Base-by-base conservation (phyloP, 805 yeast species). In the Priceomyces carsonii region DNA sequence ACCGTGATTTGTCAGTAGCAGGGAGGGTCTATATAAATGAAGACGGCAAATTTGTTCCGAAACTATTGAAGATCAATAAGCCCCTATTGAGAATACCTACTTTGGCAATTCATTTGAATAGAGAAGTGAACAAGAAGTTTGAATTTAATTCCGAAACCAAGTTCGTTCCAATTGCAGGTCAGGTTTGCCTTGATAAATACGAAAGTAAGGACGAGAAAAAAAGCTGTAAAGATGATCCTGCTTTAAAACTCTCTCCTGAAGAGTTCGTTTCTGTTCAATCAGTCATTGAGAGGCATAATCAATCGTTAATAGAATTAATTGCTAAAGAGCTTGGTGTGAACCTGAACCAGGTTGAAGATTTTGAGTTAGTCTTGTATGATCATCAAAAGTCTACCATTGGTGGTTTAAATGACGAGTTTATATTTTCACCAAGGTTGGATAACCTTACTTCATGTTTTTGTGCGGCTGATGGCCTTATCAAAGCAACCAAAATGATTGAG, bases 71-170 rank as follows among this genome's bases (percentile, higher is more conserved):
- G 61, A 73, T 93, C 43, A 79, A 84, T 44, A 83, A 77, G 57
- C 97, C 99, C 2, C 55, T 91, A 35, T 69, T 93, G 51, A 79
- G 96, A 51, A 91, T 91, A 36, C 98, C 99, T 30, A 88, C 97
- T 1, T 71, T 91, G 55, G 98, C 98, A 10, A 90, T 91, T 43
- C 99, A 91, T 63, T 69, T 91, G 47, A 82, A 86, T 51, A 75
- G 95, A 48, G 85, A 78, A 20, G 85, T 80, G 22, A 82, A 82
- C 55, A 67, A 67, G 36, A 86, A 85, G 59, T 86, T 90, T 50
- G 95, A 87, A 55, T 86, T 88, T 64, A 88, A 93, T 66, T 84
- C 80, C 52, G 98, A 91, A 63, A 74, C 88, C 2, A 90, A 91
- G 41, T 67, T 91, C 51, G 69, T 80, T 28, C 98, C 99, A 10